Conservation (phyloP, 2,329 filamentous ascomycete genomes). For the Hymenoscyphus salicellus region DNA sequence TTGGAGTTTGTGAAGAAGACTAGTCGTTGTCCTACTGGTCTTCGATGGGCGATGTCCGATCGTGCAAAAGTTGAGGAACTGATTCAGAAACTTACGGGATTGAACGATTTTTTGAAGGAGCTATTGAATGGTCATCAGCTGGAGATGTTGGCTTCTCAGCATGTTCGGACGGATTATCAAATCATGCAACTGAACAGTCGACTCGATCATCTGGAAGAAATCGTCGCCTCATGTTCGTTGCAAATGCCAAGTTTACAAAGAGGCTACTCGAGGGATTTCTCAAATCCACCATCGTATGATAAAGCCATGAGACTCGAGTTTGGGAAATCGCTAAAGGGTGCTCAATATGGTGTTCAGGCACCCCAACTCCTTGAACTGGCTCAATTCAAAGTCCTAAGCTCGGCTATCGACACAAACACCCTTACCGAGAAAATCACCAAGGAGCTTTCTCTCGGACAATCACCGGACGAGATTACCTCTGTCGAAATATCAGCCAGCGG, state of each 20-base stretch:
- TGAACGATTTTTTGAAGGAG: slow-evolving; percentile 5
- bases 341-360: not conserved
- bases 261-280: no score
- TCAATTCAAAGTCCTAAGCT: not conserved
- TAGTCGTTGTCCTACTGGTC: not conserved
- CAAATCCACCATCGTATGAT: no score
- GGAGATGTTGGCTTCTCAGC: not conserved
- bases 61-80: not conserved
- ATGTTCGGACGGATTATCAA: not conserved
- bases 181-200: not conserved
- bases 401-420: not conserved
- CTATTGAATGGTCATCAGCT: not conserved
- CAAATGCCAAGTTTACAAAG: no score
- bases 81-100: not conserved
- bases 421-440: not conserved
- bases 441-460: not conserved
- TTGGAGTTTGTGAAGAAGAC: no score
- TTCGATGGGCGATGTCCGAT: slow-evolving; percentile 1
- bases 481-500: not conserved
- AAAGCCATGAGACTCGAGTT: no score
- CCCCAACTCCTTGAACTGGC: not conserved
- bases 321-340: no score
- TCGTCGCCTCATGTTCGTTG: no score
- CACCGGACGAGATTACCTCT: not conserved
- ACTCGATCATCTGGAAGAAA: not conserved